These are phyloP conservation scores for Ustilago cynodontis DNA, from an alignment of 1,284 basidiomycete species.

Conservation along the genomic window DNA sequence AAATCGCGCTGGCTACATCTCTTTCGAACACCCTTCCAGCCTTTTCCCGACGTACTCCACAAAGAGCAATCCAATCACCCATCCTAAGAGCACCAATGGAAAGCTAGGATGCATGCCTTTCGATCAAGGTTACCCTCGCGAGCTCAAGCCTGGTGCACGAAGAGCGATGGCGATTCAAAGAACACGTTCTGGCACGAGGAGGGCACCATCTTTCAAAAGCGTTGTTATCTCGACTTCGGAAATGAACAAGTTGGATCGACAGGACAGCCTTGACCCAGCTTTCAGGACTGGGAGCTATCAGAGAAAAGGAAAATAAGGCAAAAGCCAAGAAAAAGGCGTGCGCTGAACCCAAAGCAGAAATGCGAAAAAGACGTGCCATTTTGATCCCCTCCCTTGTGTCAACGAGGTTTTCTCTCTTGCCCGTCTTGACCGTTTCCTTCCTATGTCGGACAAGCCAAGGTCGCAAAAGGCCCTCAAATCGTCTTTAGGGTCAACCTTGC, in stretches of 20 bases:
- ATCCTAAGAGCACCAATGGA: neutral
- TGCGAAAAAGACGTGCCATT: conserved; percentile 10
- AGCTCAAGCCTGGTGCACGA: too few relatives aligned
- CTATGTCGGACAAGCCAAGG: neutral
- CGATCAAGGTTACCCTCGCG: neutral
- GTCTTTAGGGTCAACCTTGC: neutral
- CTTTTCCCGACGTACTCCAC: neutral
- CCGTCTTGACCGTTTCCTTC: neutral
- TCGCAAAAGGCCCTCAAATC: neutral
- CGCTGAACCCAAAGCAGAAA: conserved; percentile 2
- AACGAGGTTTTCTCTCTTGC: conserved; percentile 9
- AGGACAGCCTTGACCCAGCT: conserved; percentile 1
- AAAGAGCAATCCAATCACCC: neutral
- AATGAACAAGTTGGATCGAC: conserved; percentile 9
- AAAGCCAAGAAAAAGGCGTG: conserved; percentile 7
- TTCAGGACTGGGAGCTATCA: neutral
- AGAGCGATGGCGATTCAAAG: conserved; percentile 8
- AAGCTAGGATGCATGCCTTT: conserved; percentile 3
- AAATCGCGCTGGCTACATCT: conserved; percentile 29
- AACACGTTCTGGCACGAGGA: conserved; percentile 35
- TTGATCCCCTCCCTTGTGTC: neutral
- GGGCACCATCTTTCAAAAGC: neutral
- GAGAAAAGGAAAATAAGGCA: neutral
- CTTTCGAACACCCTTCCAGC: neutral
- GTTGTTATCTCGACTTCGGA: neutral